phyloP scores from a whole-genome alignment of 176 grass and related monocot genomes.

The Tillandsia fasciculata region DNA sequence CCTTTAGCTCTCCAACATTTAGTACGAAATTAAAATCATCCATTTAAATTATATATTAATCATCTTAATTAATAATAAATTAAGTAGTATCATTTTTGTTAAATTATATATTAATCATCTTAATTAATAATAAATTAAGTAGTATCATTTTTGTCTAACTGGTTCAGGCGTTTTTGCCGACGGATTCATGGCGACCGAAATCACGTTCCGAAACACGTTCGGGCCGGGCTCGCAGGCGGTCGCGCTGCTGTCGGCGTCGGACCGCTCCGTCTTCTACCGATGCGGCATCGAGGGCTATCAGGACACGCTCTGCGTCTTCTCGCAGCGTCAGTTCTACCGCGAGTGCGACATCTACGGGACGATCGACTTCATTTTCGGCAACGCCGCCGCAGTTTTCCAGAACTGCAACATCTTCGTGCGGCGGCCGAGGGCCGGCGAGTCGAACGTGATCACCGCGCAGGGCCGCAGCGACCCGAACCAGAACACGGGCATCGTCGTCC shows the following conservation, averaged over 20 bases:
- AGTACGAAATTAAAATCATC: constrained; percentile 16
- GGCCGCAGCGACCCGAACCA: constrained; percentile 21
- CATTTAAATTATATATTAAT: neutral
- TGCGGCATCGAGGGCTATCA: constrained; percentile 26
- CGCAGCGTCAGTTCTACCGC: constrained; percentile 23
- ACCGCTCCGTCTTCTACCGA: constrained; percentile 21
- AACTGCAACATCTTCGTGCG: constrained; percentile 23
- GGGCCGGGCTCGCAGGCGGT: constrained; percentile 24
- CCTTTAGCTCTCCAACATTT: constrained; percentile 50
- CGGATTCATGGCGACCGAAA: constrained; percentile 22
- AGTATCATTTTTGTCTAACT: neutral
- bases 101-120: neutral
- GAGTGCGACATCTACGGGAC: constrained; percentile 31
- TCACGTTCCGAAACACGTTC: constrained; percentile 25
- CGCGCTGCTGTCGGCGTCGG: constrained; percentile 22
- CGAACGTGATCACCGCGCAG: constrained; percentile 25
- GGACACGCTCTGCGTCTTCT: constrained; percentile 27
- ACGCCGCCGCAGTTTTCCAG: constrained; percentile 21
- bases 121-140: neutral
- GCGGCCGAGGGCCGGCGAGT: constrained; percentile 9
- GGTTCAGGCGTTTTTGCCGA: neutral
- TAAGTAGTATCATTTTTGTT: too few species aligned
- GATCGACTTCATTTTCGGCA: constrained; percentile 26
- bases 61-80: neutral
- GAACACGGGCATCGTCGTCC: constrained; percentile 25